Evolutionary conservation across 176 grass and related monocot species (phyloP), one percentile per base, ranked within the genome.

Genomic region (Rhynchospora tenuis): DNA sequence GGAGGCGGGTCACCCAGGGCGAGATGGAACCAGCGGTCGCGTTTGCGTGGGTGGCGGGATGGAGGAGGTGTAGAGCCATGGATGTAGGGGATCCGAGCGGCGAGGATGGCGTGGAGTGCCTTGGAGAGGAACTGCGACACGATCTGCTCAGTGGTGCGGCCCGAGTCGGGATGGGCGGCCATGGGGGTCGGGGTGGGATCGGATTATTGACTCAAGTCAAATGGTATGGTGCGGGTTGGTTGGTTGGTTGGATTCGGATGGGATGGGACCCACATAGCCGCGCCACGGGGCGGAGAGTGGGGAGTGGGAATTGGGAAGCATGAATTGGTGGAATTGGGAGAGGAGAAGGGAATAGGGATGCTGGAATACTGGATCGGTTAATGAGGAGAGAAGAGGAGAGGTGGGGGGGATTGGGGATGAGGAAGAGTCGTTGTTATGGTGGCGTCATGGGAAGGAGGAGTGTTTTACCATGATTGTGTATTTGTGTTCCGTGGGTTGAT

Each of bases 21-120:
- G 51, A 94, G 92, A 62, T 94, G 90, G 87, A 94, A 94, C 92
- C 90, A 90, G 58, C 92, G 82, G 58, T 94, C 92, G n/a, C 92
- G 81, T 19, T 79, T 83, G 56, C 84, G 73, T n/a, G 87, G 61
- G 22, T 76, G 57, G 56, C 85, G 27, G 4, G 90, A 43, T 11
- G 59, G 23, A 57, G 31, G 48, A 27, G 6, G 66, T 42, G 64
- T 51, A 31, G 44, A 83, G n/a, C 82, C 83, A 72, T 63, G 80
- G 84, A 19, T 90, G 57, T 27, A 86, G 38, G 95, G 92, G 79
- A 89, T 69, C 55, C 96, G 93, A 57, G 88, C 90, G 78, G 91
- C 83, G 58, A 95, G 89, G 60, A 95, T 78, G 64, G 90, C 93
- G 82, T 98, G 93, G 74, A 98, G 89, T 72, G 87, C 76, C 85